Evolutionary conservation across 75 land plant species (phyloP), one percentile per base, ranked within the genome.

Genomic region (Ceratopteris richardii): DNA sequence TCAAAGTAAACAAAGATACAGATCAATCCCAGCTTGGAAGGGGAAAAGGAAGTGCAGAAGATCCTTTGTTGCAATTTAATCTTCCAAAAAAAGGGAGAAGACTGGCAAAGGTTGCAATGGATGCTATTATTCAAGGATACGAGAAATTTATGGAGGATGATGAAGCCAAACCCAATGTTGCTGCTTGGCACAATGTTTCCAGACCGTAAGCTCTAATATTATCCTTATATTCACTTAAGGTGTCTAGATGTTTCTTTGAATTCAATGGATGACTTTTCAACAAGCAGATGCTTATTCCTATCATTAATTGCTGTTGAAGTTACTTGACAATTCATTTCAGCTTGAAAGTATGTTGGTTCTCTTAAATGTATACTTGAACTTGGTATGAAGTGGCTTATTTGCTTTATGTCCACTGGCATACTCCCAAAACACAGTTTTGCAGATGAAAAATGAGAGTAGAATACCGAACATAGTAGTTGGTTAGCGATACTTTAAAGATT

Each of bases 141-240:
- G 58, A 76, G 54, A 85, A 79, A 67, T 73, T 63, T 24, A 33
- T 67, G 0, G 86, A 77, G 48, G 76, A 73, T 29, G 77, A 65
- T 23, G 76, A 56, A 44, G n/a, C n/a, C n/a, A 60, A 62, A 41
- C 82, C 78, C 30, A 81, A 73, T 62, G 85, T 94, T 18, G 96
- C 99, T 76, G 85, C 99, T 20, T 94, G 99, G 99, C 88, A 94
- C 56, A 94, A 94, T 74, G 96, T 76, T 46, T 75, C 76, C 27
- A 82, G 69, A 24, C 99, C 99, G 99, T 94, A 77, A 81, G 96
- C 14, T 46, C 17, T 46, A 5, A 46, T 14, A 6, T 6, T 21
- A 46, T 33, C 9, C 66, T 31, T 40, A 11, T 41, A 1, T 46
- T 48, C 36, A 22, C 24, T 14, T 62, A 37, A 51, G 19, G 18